phyloP scores from a whole-genome alignment of 805 yeast species.

The Tetrapisispora taiwanensis region DNA sequence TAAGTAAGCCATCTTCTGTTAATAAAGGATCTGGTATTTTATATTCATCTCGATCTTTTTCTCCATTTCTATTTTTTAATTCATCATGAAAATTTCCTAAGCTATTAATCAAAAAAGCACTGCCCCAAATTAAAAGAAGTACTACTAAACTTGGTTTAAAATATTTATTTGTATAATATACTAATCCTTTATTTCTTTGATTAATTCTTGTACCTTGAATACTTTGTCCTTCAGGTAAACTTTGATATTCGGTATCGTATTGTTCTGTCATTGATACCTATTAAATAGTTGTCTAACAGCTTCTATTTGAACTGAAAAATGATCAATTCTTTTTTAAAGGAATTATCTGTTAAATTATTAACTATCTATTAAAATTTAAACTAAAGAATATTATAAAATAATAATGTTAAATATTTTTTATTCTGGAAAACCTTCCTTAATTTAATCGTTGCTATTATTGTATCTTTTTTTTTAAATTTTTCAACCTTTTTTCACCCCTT shows the following conservation, averaged over 20 bases:
- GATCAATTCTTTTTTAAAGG: no score
- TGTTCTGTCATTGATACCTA: neutral
- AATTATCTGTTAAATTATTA: no score
- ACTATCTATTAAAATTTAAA: no score
- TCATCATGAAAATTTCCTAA: conserved; percentile 1
- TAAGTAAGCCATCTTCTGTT: conserved; percentile 15
- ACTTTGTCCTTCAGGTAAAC: conserved; percentile 10
- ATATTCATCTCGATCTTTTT: neutral
- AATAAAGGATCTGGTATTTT: neutral
- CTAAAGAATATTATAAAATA: no score
- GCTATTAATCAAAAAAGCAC: conserved; percentile 9
- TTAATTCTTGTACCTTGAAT: conserved; percentile 2
- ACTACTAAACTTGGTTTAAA: conserved; percentile 10
- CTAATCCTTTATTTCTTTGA: conserved; percentile 1
- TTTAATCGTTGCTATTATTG: no score
- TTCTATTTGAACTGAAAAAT: no score
- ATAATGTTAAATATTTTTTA: no score
- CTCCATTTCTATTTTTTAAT: neutral
- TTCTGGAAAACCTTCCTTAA: no score
- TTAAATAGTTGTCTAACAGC: neutral
- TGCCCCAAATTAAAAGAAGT: conserved; percentile 18
- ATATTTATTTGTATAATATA: conserved; percentile 5
- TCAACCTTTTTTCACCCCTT: no score
- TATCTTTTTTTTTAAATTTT: no score
- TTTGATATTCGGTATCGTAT: conserved; percentile 5